Percentiles rank a stretch among this genome's conserved stretches.
Conservation (phyloP, 2,329 filamentous ascomycete species). For the Trichoderma sp. region DNA sequence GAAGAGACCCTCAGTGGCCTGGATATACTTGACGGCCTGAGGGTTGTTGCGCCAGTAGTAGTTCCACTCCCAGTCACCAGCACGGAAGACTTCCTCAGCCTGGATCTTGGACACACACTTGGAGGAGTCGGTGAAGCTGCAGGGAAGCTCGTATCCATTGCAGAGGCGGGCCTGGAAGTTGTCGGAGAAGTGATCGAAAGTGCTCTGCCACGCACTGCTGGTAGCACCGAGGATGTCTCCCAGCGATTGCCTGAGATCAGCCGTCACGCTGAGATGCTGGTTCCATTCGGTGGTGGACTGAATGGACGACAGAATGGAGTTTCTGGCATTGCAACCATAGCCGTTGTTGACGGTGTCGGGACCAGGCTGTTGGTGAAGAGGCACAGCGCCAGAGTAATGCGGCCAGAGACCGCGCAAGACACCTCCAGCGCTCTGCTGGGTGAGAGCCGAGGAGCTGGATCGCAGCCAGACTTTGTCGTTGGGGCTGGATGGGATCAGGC, state of each 20-base stretch:
- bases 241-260: neutral
- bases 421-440: constrained; percentile 11
- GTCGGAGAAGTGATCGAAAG: constrained; percentile 16
- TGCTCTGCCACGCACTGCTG: constrained; percentile 3
- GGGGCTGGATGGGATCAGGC: neutral
- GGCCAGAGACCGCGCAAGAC: constrained; percentile 14
- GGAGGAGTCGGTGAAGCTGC: constrained; percentile 4
- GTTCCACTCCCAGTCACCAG: constrained; percentile 14
- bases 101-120: neutral
- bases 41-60: constrained; percentile 14
- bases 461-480: constrained; percentile 9
- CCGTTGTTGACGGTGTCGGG: constrained; percentile 7
- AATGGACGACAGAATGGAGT: neutral
- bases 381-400: neutral
- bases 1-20: constrained; percentile 5
- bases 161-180: constrained; percentile 13
- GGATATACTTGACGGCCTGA: neutral
- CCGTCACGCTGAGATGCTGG: constrained; percentile 5
- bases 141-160: constrained; percentile 10
- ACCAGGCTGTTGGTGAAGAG: constrained; percentile 7
- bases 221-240: constrained; percentile 6
- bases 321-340: neutral
- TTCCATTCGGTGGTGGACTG: constrained; percentile 6
- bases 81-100: constrained; percentile 12
- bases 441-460: constrained; percentile 4